Evolutionary conservation across 2,329 filamentous ascomycete genomes (phyloP).

Genomic region (Colletotrichum cereale): DNA sequence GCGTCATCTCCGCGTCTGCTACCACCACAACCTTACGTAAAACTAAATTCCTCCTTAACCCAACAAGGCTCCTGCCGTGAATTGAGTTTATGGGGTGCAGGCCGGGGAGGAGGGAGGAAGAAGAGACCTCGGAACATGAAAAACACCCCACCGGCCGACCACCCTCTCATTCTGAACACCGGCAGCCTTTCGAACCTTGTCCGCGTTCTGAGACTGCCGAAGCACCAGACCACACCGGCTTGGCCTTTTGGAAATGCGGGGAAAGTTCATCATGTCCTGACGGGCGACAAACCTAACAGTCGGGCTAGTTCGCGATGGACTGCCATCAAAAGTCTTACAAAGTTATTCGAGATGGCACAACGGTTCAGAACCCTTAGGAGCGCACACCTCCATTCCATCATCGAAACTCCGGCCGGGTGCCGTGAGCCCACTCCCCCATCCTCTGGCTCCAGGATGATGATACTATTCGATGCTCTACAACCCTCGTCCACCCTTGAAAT

Average conservation of each 20-base stretch:
- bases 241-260: conserved; percentile 32
- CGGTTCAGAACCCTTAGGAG: conserved; percentile 7
- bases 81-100: conserved; percentile 28
- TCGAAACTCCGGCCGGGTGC: background rate
- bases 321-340: conserved; percentile 16
- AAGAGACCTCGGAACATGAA: background rate
- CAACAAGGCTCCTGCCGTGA: conserved; percentile 1
- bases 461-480: conserved; percentile 3
- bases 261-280: conserved; percentile 24
- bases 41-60: background rate
- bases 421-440: conserved; percentile 23
- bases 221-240: conserved; percentile 26
- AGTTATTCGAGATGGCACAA: conserved; percentile 21
- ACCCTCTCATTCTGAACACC: conserved; percentile 18
- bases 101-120: background rate
- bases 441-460: background rate
- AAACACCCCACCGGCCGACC: background rate
- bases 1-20: conserved; percentile 23
- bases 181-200: conserved; percentile 24
- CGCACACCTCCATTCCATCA: conserved; percentile 11
- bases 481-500: background rate
- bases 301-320: conserved; percentile 14
- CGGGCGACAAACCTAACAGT: conserved; percentile 19
- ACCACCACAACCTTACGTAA: conserved; percentile 22
- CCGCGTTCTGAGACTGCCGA: conserved; percentile 32